Evolutionary conservation across 2,329 filamentous ascomycete species (phyloP), one percentile per base, ranked within the genome.

Genomic region (Hypoxylon sp.): DNA sequence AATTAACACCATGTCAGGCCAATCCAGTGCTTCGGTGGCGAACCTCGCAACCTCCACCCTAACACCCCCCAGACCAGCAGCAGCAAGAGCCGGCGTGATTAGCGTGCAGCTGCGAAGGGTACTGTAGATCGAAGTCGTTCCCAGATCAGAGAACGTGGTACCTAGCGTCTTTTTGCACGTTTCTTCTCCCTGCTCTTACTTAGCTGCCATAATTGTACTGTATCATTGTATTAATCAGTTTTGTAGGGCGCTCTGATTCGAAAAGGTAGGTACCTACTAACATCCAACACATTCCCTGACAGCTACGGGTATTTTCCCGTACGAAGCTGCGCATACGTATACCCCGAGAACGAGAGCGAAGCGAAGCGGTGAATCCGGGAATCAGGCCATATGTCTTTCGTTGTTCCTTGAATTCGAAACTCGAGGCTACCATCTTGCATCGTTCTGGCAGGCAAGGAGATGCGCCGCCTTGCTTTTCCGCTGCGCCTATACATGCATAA

Each of bases 51-150:
- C 65, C 59, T 66, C 62, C 46, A 44, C 39, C 39, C 39, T 44
- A 19, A 44, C 39, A 31, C 29, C 47, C 54, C 51, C 60, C 56
- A 42, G 54, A 39, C 59, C 48, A 63, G 58, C 65, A 70, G 62
- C 59, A 67, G 65, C 66, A 71, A 67, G 66, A 71, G 69, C 69
- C 69, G 69, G 60, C 69, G 67, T 71, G 69, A 71, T 68, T 72
- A 70, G 63, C 62, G 65, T 68, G 65, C 70, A 70, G 66, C 66
- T 52, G 14, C 51, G 56, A 67, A 64, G 62, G 55, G 65, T 54
- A 70, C 68, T 70, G 65, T 70, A 68, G 65, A 70, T 70, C 65
- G 58, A 68, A 68, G 68, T 60, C 63, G 65, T 63, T 70, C 65
- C 65, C 62, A 68, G 68, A 68, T 68, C 58, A 67, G 52, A 62